phyloP scores from a whole-genome alignment of 306 rosid species.

The Erythrophleum fordii region DNA sequence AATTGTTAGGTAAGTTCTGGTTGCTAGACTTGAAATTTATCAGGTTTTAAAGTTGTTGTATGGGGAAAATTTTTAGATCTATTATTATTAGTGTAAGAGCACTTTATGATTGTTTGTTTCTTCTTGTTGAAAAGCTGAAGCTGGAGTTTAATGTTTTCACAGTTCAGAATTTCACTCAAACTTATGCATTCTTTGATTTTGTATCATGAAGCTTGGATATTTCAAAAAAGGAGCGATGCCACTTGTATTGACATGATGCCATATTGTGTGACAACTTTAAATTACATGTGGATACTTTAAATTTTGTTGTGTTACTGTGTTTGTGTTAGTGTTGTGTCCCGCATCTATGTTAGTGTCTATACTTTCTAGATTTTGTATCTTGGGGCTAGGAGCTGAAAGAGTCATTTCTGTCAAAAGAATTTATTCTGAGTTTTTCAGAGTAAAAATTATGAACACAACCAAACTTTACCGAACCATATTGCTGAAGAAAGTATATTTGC shows the following conservation, averaged over 20 bases:
- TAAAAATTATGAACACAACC: background rate
- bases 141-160: background rate
- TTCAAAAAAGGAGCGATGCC: too few relatives aligned
- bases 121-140: conserved; percentile 10
- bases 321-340: too few relatives aligned
- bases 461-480: background rate
- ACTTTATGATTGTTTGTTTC: background rate
- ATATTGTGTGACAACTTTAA: too few relatives aligned
- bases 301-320: too few relatives aligned
- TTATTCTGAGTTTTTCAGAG: background rate
- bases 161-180: background rate
- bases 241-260: too few relatives aligned
- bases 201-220: background rate
- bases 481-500: conserved; percentile 1
- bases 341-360: too few relatives aligned
- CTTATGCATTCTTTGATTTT: conserved; percentile 5
- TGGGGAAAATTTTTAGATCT: too few relatives aligned
- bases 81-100: background rate
- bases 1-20: conserved; percentile 57
- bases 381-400: background rate
- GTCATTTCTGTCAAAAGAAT: background rate
- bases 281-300: too few relatives aligned
- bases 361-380: background rate
- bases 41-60: too few relatives aligned
- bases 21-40: background rate